phyloP scores from a whole-genome alignment of 2,329 filamentous ascomycete genomes.

The Balansia obtecta region DNA sequence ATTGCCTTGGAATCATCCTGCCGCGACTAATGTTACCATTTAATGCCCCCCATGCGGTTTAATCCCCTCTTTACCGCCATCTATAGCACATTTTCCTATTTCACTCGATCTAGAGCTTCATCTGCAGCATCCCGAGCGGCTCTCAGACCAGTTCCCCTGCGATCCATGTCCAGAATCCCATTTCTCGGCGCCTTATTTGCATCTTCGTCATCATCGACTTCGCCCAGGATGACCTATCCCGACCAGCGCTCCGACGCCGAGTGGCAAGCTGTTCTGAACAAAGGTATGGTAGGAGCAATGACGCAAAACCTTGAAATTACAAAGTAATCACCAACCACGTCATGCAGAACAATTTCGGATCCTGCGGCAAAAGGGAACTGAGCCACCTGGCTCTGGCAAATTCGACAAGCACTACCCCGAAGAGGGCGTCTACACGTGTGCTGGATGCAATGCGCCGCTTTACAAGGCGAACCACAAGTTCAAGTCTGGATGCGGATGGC shows the following conservation, averaged over 20 bases:
- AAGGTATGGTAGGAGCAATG: slow-evolving; percentile 22
- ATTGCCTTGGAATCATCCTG: no score
- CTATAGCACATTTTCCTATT: slow-evolving; percentile 33
- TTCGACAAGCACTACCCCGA: slow-evolving; percentile 78
- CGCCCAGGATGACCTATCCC: slow-evolving; percentile 59
- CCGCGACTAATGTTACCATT: not conserved
- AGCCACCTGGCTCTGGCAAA: slow-evolving; percentile 64
- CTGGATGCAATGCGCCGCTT: slow-evolving; percentile 73
- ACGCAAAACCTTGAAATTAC: not conserved
- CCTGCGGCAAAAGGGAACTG: slow-evolving; percentile 84
- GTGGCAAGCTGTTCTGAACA: slow-evolving; percentile 75
- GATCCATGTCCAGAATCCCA: slow-evolving; percentile 65
- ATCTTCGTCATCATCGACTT: slow-evolving; percentile 38
- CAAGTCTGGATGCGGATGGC: slow-evolving; percentile 93
- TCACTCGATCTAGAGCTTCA: slow-evolving; percentile 22
- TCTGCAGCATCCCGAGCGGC: slow-evolving; percentile 10
- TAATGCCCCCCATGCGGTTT: slow-evolving; percentile 33
- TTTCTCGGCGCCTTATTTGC: slow-evolving; percentile 68
- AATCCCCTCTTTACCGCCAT: slow-evolving; percentile 34
- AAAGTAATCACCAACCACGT: slow-evolving; percentile 4
- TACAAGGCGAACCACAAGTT: slow-evolving; percentile 95
- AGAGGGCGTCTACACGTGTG: slow-evolving; percentile 73
- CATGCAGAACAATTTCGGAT: slow-evolving; percentile 82
- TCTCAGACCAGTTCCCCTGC: slow-evolving; percentile 17
- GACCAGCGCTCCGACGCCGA: slow-evolving; percentile 69